Conservation (phyloP, 2,329 filamentous ascomycete species). For the Ophiostoma populinum region DNA sequence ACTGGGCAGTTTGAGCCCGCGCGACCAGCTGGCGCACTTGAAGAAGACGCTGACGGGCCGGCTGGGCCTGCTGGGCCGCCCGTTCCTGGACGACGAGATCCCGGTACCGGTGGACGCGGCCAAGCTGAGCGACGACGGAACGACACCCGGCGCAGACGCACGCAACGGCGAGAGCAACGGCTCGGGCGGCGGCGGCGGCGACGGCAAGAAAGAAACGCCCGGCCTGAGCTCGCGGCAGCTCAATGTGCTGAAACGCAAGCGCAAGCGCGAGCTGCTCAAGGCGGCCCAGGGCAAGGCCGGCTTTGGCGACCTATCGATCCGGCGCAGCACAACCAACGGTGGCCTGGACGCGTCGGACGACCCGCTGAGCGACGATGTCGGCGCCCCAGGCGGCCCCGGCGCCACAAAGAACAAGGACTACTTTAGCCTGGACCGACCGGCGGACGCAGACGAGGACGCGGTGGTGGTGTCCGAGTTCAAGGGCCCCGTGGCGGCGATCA, state of each 20-base stretch:
- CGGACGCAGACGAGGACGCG: conserved; percentile 68
- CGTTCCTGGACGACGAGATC: conserved; percentile 69
- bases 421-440: conserved; percentile 69
- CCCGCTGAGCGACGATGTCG: conserved; percentile 18
- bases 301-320: conserved; percentile 68
- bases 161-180: conserved; percentile 12
- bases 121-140: conserved; percentile 16
- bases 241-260: conserved; percentile 85
- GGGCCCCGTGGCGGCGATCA: conserved; percentile 61
- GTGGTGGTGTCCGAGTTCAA: conserved; percentile 96
- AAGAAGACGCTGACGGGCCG: conserved; percentile 75
- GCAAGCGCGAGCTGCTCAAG: conserved; percentile 76
- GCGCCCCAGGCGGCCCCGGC: too few species aligned
- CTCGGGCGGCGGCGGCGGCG: conserved; percentile 1
- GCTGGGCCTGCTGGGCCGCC: conserved; percentile 70
- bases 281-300: conserved; percentile 73
- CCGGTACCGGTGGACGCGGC: conserved; percentile 42
- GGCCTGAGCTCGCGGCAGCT: conserved; percentile 82
- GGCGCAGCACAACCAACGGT: conserved; percentile 41
- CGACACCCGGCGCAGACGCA: conserved; percentile 25
- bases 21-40: conserved; percentile 65
- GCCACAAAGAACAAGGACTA: conserved; percentile 57
- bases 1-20: conserved; percentile 64
- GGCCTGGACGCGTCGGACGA: conserved; percentile 38
- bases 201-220: conserved; percentile 29